A percentile compares a stretch with the other conserved stretches of the same genome.
phyloP scores from a whole-genome alignment of 441 rosid genomes.

The Adansonia rubrostipa region DNA sequence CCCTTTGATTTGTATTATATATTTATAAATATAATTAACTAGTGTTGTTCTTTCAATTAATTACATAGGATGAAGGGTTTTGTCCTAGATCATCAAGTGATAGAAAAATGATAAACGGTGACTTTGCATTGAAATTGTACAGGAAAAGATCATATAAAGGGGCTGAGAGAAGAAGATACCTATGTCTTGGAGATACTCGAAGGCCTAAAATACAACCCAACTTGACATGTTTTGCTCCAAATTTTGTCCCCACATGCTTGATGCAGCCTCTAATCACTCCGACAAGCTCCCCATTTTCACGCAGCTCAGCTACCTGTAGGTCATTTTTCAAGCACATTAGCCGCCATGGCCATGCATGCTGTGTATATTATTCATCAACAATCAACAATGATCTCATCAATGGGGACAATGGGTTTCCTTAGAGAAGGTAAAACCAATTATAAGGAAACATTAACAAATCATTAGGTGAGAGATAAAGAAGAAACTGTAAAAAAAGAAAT shows the following conservation, averaged over 20 bases:
- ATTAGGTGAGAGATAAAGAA: conserved; percentile 3
- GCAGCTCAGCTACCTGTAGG: conserved; percentile 63
- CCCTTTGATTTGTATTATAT: background rate
- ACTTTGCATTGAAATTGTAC: background rate
- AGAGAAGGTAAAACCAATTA: conserved; percentile 3
- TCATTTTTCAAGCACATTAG: conserved; percentile 33
- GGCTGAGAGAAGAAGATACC: conserved; percentile 35
- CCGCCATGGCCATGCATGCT: background rate
- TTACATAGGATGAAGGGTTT: background rate
- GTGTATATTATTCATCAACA: background rate
- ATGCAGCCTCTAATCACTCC: conserved; percentile 71
- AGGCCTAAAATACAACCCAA: conserved; percentile 68
- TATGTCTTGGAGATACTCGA: conserved; percentile 59
- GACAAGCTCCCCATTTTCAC: conserved; percentile 56
- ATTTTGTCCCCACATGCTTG: conserved; percentile 52
- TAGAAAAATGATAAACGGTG: conserved; percentile 1
- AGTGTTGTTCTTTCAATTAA: background rate
- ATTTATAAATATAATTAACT: background rate
- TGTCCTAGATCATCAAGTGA: background rate
- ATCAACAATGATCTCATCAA: conserved; percentile 12
- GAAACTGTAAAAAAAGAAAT: too few relatives aligned
- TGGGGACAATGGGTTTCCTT: conserved; percentile 30
- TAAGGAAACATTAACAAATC: conserved; percentile 12
- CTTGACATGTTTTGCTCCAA: conserved; percentile 40
- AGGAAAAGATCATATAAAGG: background rate